phyloP scores from a whole-genome alignment of 169 alveolate genomes.

The Cryptosporidium ryanae region DNA sequence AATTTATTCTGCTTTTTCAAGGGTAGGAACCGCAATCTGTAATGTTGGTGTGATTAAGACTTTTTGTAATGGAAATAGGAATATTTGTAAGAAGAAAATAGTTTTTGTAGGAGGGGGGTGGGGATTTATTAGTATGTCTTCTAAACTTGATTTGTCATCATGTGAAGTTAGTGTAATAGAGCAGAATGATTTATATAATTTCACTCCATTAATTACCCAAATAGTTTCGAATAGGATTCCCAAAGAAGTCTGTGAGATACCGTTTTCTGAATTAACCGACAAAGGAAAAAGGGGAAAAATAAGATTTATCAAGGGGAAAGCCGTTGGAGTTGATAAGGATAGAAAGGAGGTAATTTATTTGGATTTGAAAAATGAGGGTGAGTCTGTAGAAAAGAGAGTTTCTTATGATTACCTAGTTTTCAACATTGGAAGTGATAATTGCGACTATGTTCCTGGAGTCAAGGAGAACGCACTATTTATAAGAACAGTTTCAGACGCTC shows the following conservation, averaged over 20 bases:
- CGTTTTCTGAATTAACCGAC: slow-evolving; percentile 17
- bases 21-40: too few relatives aligned
- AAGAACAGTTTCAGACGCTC: slow-evolving; percentile 20
- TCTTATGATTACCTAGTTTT: slow-evolving; percentile 52
- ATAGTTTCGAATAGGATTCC: slow-evolving; percentile 58
- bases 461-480: slow-evolving; percentile 43
- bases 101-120: slow-evolving; percentile 50
- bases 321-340: slow-evolving; percentile 47
- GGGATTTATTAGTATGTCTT: slow-evolving; percentile 46
- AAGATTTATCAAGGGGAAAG: slow-evolving; percentile 35
- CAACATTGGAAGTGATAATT: slow-evolving; percentile 58
- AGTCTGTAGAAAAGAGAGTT: slow-evolving; percentile 14
- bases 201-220: slow-evolving; percentile 62
- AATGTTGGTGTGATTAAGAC: too few relatives aligned
- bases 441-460: slow-evolving; percentile 44
- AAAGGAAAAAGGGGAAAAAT: slow-evolving; percentile 42
- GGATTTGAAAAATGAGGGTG: slow-evolving; percentile 1
- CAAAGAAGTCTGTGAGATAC: slow-evolving; percentile 55
- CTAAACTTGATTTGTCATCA: slow-evolving; percentile 6
- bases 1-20: too few relatives aligned
- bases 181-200: slow-evolving; percentile 18
- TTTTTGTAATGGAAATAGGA: background rate
- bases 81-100: background rate
- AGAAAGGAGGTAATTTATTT: slow-evolving; percentile 45
- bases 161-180: slow-evolving; percentile 43